Evolutionary conservation across 345 rosid species (phyloP), one percentile per base, ranked within the genome.

Genomic region (Citrus cavaleriei): DNA sequence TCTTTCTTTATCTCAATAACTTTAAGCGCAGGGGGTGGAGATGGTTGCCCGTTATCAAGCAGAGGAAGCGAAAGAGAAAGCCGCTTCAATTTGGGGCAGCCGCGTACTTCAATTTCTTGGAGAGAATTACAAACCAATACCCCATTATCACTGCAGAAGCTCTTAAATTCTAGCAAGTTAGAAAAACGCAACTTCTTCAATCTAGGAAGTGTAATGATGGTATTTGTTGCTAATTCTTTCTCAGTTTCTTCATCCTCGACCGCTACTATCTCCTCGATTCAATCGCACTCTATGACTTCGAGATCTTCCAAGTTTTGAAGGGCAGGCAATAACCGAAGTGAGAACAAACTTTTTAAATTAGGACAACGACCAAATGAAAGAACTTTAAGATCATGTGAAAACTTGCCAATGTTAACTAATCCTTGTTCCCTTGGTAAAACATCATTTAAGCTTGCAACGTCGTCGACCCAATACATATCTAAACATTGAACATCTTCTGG

Each of bases 101-200:
- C 0, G 1, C 0, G 0, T 7, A 2, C 1, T 0, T 1, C 0
- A 7, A 70, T 61, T 28, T 69, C 32, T 70, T 30, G 32, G 24
- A 77, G 68, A 40, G 75, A 59, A 3, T 59, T 19, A 69, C 69
- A 77, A 59, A 69, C 27, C 49, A 77, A 6, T 32, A 28, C 16
- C 51, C 32, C 25, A 6, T 32, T 12, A 40, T 5, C 0, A 2
- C 59, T 0, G 32, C 49, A 73, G n/a, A 42, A 10, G 0, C 64
- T 57, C 64, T 57, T n/a, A 19, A 72, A 21, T 32, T 34, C 4
- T 19, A 2, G 83, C 42, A 67, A 46, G 1, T 12, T 0, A 0
- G 0, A 0, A 42, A 42, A 0, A 42, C 0, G 0, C 14, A 42
- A 35, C 19, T 9, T 10, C 38, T n/a, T 37, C 51, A 67, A 38